Base-by-base conservation (phyloP, 352 stramenopile species). In the Globisporangium irregulare region DNA sequence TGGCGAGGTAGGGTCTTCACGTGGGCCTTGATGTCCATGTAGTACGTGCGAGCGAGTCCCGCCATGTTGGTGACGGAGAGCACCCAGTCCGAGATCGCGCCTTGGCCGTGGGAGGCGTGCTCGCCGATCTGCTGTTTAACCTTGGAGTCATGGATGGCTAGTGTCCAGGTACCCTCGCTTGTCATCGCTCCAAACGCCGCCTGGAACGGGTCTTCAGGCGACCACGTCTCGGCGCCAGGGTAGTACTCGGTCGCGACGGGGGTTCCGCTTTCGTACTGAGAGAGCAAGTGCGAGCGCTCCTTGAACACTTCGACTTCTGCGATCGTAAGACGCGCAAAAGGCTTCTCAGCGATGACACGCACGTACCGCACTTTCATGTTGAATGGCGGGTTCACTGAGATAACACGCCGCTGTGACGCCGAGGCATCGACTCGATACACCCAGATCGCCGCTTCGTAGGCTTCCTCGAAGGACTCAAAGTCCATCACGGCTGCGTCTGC, bases 301-400 rank as follows among this genome's bases (percentile, higher is more conserved):
- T 68, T 59, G 50, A 89, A 95, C 22, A 94, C 78, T 68, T 95
- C 73, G 6, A 95, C 84, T 67, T 95, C 88, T 20, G 85, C 82
- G 12, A 95, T 67, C 4, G 81, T 90, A 34, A 95, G 68, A 6
- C 75, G 64, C 0, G 75, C 74, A n/a, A 48, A 73, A 0, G 78
- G 57, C 12, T 73, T 69, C 46, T 87, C 81, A 1, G 75, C 71
- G 9, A 91, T 68, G 22, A 94, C 77, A 29, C 88, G 84, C 3
- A 94, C 58, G 60, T 86, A 89, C 66, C 92, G 84, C 9, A 81
- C 84, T 15, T 67, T 76, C 7, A 76, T 80, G 12, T 73, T 71
- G 2, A 71, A 46, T 1, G 85, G 83, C 36, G 84, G 77, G n/a
- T 79, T 78, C 20, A 90, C 63, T 0, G 75, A 80, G 36, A 87